Base-by-base conservation (phyloP, 176 grass and related monocot genomes). In the Rhipidocladum racemiflorum region DNA sequence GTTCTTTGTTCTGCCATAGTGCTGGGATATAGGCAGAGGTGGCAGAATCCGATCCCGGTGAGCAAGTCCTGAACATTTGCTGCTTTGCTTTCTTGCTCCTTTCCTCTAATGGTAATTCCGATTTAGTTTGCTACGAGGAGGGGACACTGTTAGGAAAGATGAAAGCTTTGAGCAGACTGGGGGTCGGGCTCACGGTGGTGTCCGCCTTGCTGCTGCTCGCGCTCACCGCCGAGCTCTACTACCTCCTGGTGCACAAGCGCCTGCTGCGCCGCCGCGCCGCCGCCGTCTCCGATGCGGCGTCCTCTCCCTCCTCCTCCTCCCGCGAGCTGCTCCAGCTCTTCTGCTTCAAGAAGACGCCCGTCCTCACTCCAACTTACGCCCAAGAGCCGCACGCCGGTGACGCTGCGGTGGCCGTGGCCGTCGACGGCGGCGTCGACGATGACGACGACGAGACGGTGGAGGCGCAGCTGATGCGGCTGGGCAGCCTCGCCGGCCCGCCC, bases 191-290 rank as follows among this genome's bases (percentile, higher is more conserved):
- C 27, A 90, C 70, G 12, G 62, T 91, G 76, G 88, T 98, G 55
- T 91, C 92, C 2, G 85, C 77, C 6, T 86, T 94, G 45, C 88
- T 98, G 4, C 82, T 98, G 0, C 84, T 98, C 1, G 95, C 95
- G 55, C 88, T 98, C 83, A 63, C 86, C 15, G 88, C 95, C 29
- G 90, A 93, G 84, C 87, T 98, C 43, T 98, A 88, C 84, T 98
- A 98, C 79, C 85, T 97, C 78, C 84, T 98, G 53, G 93, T 89
- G 32, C 85, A 91, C 84, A 98, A 94, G 85, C 91, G 79, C 77
- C 80, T 87, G 67, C 86, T 70, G 18, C 75, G 77, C 2, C 70
- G 83, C 18, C 68, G 79, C 28, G 77, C 77, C 35, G 74, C 75
- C 27, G 88, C 85, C 65, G 60, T 83, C 27, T 89, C 75, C 65